Evolutionary conservation across 495 filamentous ascomycete genomes (phyloP).

Genomic region (Pyronema domesticum): DNA sequence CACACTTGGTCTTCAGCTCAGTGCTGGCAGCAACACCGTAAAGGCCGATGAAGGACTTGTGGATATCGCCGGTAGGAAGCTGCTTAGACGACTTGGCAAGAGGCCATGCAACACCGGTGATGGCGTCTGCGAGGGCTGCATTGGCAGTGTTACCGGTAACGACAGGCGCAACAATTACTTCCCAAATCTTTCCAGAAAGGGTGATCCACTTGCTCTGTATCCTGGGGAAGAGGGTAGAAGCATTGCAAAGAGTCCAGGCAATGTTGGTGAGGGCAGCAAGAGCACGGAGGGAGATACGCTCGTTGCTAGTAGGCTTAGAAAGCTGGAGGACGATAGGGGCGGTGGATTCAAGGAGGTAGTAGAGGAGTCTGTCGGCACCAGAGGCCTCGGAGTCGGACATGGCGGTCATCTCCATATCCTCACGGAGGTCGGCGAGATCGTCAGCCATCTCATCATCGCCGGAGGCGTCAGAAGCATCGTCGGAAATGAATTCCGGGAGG

Average conservation of each 20-base stretch:
- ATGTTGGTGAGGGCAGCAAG: slow-evolving; percentile 42
- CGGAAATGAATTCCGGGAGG: slow-evolving; percentile 15
- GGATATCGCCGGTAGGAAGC: slow-evolving; percentile 30
- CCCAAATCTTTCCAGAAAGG: slow-evolving; percentile 36
- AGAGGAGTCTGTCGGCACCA: slow-evolving; percentile 22
- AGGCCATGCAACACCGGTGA: slow-evolving; percentile 45
- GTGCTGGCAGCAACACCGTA: slow-evolving; percentile 33
- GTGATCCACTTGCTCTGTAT: slow-evolving; percentile 27
- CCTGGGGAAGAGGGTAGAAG: slow-evolving; percentile 25
- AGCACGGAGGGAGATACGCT: slow-evolving; percentile 29
- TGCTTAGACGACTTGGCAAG: slow-evolving; percentile 34
- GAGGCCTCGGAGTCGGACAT: slow-evolving; percentile 28
- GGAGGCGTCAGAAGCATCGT: slow-evolving; percentile 23
- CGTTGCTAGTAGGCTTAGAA: not conserved
- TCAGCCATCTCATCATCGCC: slow-evolving; percentile 22
- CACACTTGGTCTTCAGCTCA: slow-evolving; percentile 39
- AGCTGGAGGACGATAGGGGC: slow-evolving; percentile 11
- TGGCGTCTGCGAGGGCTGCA: slow-evolving; percentile 36
- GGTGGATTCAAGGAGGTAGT: slow-evolving; percentile 11
- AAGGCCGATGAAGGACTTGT: slow-evolving; percentile 41
- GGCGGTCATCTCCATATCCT: slow-evolving; percentile 40
- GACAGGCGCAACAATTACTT: slow-evolving; percentile 32
- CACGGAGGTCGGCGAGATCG: slow-evolving; percentile 21
- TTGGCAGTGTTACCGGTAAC: slow-evolving; percentile 40
- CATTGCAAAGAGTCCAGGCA: slow-evolving; percentile 37